Conservation (phyloP, 768 basidiomycete genomes). For the Suillus placidus region DNA sequence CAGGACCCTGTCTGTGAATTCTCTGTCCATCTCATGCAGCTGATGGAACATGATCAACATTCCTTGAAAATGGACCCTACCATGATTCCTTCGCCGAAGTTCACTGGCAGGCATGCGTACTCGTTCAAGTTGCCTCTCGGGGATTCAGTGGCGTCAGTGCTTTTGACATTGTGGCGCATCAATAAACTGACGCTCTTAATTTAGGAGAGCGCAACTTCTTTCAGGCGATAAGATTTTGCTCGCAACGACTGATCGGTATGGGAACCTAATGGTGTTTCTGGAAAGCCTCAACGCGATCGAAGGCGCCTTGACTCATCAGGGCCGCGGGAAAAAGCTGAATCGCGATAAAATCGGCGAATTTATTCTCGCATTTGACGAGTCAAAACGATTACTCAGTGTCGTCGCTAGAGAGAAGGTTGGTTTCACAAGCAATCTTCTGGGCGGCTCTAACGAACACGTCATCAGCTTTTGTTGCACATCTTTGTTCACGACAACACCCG, state of each 20-base stretch:
- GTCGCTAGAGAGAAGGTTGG: constrained; percentile 46
- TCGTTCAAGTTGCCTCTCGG: constrained; percentile 25
- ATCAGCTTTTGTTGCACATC: constrained; percentile 45
- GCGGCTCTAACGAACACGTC: neutral
- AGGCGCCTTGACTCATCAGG: constrained; percentile 30
- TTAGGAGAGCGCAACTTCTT: constrained; percentile 46
- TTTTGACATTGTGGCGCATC: neutral
- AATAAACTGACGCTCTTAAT: neutral
- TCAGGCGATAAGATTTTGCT: constrained; percentile 44
- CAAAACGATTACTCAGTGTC: constrained; percentile 50
- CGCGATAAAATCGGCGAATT: constrained; percentile 51
- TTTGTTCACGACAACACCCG: constrained; percentile 51
- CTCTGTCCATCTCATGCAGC: constrained; percentile 31
- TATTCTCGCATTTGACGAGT: constrained; percentile 54
- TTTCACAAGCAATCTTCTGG: neutral
- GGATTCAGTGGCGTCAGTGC: constrained; percentile 15
- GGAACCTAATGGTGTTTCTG: constrained; percentile 41
- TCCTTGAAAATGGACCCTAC: constrained; percentile 28
- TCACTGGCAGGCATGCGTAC: constrained; percentile 13
- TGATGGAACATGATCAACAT: constrained; percentile 31
- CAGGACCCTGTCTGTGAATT: constrained; percentile 22
- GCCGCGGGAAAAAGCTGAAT: constrained; percentile 38
- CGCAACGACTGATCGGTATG: constrained; percentile 39
- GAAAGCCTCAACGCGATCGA: constrained; percentile 38
- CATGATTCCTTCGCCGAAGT: constrained; percentile 26